Evolutionary conservation across 2,329 filamentous ascomycete genomes (phyloP).

Genomic region (Ophiocordyceps camponoti-leonardi): DNA sequence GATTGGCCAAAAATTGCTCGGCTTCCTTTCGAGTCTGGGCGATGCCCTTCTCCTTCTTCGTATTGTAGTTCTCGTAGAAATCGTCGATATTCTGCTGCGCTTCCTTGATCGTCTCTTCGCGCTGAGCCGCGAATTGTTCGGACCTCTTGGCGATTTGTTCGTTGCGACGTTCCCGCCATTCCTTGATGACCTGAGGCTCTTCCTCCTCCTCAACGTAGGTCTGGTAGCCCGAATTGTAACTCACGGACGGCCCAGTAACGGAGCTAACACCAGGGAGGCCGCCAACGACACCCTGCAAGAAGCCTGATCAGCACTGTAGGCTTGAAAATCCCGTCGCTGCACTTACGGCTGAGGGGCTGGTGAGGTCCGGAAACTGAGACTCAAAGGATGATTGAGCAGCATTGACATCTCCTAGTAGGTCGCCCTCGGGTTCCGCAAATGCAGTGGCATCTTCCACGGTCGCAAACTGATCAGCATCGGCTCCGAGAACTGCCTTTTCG

Average conservation of each 20-base stretch:
- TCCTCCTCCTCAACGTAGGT: constrained; percentile 49
- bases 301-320: constrained; percentile 1
- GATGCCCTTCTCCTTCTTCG: constrained; percentile 89
- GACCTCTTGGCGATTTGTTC: constrained; percentile 68
- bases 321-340: neutral
- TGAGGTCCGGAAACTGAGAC: constrained; percentile 76
- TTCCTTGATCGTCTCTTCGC: constrained; percentile 70
- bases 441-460: constrained; percentile 54
- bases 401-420: constrained; percentile 54
- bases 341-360: constrained; percentile 18
- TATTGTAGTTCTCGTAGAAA: constrained; percentile 99
- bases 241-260: constrained; percentile 58
- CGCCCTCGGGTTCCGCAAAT: constrained; percentile 46
- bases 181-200: constrained; percentile 74
- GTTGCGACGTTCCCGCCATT: constrained; percentile 86
- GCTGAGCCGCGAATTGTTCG: constrained; percentile 67
- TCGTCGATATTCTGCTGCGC: constrained; percentile 93
- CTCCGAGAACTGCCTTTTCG: constrained; percentile 78
- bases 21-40: constrained; percentile 80
- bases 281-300: constrained; percentile 12
- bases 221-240: constrained; percentile 44
- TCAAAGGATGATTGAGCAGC: constrained; percentile 47
- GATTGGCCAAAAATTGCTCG: constrained; percentile 73
- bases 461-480: constrained; percentile 82
- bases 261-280: constrained; percentile 11